phyloP scores from a whole-genome alignment of 2,329 filamentous ascomycete species.

The Kalaharituber pfeilii region DNA sequence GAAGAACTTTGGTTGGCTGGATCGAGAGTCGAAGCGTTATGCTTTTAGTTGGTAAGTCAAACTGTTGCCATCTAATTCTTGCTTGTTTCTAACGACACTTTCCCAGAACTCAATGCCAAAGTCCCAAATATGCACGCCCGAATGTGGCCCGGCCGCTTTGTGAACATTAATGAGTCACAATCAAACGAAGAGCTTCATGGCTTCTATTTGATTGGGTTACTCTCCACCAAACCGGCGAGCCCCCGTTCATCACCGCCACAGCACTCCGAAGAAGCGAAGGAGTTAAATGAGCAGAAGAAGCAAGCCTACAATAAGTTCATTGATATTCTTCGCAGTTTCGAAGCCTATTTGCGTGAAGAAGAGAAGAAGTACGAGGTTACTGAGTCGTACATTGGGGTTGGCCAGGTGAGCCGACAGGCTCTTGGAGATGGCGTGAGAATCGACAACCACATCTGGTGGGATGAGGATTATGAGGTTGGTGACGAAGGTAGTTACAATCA shows the following conservation, averaged over 20 bases:
- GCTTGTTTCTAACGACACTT: not conserved
- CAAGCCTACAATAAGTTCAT: conserved; percentile 31
- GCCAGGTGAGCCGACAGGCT: conserved; percentile 11
- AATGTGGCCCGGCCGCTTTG: conserved; percentile 47
- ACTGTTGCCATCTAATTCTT: not conserved
- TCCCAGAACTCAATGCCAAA: conserved; percentile 37
- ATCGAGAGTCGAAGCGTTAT: conserved; percentile 43
- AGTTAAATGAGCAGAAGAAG: conserved; percentile 30
- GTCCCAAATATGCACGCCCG: conserved; percentile 37
- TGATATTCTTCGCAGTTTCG: conserved; percentile 33
- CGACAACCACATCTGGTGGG: conserved; percentile 17
- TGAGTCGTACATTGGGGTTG: conserved; percentile 34
- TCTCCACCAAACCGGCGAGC: conserved; percentile 12
- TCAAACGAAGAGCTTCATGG: conserved; percentile 32
- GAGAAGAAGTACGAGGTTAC: conserved; percentile 35
- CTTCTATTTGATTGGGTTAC: conserved; percentile 44
- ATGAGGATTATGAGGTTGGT: conserved; percentile 13
- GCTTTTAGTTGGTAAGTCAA: conserved; percentile 39
- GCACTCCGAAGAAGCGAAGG: conserved; percentile 4
- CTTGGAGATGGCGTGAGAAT: conserved; percentile 10
- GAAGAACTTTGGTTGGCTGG: conserved; percentile 43
- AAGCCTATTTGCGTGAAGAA: conserved; percentile 32
- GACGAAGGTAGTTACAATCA: conserved; percentile 6
- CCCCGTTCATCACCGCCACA: not conserved
- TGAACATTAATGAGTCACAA: conserved; percentile 23